These are phyloP conservation scores for Fagopyrum esculentum DNA, from an alignment of 148 eudicot genomes.

Conservation along the genomic window DNA sequence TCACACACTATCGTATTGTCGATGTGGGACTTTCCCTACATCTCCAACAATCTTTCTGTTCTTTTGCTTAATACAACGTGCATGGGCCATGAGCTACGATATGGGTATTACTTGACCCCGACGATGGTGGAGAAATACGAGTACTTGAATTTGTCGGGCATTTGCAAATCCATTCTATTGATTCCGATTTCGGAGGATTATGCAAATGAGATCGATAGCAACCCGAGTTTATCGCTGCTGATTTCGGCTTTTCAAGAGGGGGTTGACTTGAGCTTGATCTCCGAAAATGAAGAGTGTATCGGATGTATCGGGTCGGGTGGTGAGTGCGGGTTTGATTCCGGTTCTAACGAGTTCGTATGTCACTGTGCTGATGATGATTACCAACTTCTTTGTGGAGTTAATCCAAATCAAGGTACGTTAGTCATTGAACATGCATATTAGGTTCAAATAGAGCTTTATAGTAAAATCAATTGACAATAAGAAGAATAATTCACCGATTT, in stretches of 20 bases:
- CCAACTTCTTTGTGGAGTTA: neutral
- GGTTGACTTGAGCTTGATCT: neutral
- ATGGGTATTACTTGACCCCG: neutral
- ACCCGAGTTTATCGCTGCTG: neutral
- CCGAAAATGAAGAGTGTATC: neutral
- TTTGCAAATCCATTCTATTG: neutral
- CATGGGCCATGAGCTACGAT: too few relatives aligned
- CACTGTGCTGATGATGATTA: neutral
- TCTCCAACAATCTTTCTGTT: too few relatives aligned
- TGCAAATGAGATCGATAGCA: too few relatives aligned
- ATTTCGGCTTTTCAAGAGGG: neutral
- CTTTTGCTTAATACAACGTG: too few relatives aligned
- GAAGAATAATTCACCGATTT: too few relatives aligned
- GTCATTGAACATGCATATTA: too few relatives aligned
- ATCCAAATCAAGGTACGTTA: neutral
- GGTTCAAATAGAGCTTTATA: too few relatives aligned
- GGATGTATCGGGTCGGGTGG: neutral
- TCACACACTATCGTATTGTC: too few relatives aligned
- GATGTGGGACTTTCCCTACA: too few relatives aligned
- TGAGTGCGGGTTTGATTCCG: neutral
- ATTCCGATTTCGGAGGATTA: neutral
- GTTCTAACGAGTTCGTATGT: neutral
- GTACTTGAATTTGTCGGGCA: neutral
- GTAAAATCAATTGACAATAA: too few relatives aligned
- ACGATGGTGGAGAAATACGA: neutral